These are phyloP conservation scores for Penicillium oxalicum DNA, from an alignment of 2,329 filamentous ascomycete genomes.

Conservation along the genomic window DNA sequence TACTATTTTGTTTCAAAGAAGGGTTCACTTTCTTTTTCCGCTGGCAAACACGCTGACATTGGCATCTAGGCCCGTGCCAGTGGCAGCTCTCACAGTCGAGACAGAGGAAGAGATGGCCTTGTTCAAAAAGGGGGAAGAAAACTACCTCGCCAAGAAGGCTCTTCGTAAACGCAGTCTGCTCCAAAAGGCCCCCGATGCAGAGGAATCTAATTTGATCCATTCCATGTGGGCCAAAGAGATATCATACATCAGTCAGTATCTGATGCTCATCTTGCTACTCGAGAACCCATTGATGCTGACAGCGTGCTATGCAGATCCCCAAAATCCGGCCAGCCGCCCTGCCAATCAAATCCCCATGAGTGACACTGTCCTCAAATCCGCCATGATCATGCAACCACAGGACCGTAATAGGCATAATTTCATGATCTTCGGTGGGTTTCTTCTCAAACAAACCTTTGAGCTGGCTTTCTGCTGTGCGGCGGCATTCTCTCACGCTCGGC, in stretches of 20 bases:
- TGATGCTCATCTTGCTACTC: too few species aligned
- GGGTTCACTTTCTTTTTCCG: background rate
- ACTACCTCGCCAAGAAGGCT: slow-evolving; percentile 62
- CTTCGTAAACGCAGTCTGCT: slow-evolving; percentile 55
- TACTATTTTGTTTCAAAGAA: too few species aligned
- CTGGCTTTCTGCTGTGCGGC: slow-evolving; percentile 70
- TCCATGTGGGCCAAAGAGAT: slow-evolving; percentile 65
- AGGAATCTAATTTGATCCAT: slow-evolving; percentile 67
- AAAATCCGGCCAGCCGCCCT: slow-evolving; percentile 50
- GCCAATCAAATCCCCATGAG: slow-evolving; percentile 58
- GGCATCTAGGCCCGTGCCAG: slow-evolving; percentile 48
- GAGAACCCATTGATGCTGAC: background rate
- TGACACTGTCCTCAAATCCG: slow-evolving; percentile 57
- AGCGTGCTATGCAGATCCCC: slow-evolving; percentile 42
- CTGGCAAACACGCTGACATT: slow-evolving; percentile 5
- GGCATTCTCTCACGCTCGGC: slow-evolving; percentile 62
- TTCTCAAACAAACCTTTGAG: slow-evolving; percentile 69
- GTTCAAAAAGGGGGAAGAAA: slow-evolving; percentile 58
- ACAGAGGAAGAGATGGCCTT: slow-evolving; percentile 60
- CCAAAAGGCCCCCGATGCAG: slow-evolving; percentile 62
- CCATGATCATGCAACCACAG: slow-evolving; percentile 70
- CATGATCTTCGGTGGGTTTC: slow-evolving; percentile 73
- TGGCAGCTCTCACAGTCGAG: slow-evolving; percentile 56
- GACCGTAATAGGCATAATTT: slow-evolving; percentile 65
- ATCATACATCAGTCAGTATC: slow-evolving; percentile 50